Percentiles rank a stretch among this genome's conserved stretches.
Conservation (phyloP, 352 stramenopile genomes). For the Phytophthora pisi region DNA sequence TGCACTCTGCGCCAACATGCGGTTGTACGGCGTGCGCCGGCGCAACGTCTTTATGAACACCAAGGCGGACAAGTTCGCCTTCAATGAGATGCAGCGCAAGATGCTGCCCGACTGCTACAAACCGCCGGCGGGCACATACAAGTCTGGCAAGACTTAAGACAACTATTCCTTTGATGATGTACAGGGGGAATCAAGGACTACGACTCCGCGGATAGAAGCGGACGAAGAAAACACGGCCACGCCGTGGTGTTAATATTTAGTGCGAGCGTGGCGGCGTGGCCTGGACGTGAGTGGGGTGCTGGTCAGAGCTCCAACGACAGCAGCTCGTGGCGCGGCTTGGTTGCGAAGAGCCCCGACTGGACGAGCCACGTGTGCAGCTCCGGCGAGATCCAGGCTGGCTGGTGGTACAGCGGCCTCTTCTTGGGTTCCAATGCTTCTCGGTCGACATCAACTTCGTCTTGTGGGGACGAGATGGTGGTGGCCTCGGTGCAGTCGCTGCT, state of each 20-base stretch:
- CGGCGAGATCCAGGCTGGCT: slow-evolving; percentile 66
- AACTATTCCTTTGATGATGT: slow-evolving; percentile 12
- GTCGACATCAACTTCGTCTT: slow-evolving; percentile 2
- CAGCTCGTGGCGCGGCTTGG: slow-evolving; percentile 30
- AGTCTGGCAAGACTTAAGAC: slow-evolving; percentile 75
- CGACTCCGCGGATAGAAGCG: slow-evolving; percentile 27
- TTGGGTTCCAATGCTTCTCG: slow-evolving; percentile 5
- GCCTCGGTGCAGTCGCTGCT: slow-evolving; percentile 2
- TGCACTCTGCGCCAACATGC: slow-evolving; percentile 74
- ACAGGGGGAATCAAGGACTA: slow-evolving; percentile 23
- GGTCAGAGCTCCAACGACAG: slow-evolving; percentile 10
- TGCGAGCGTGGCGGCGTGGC: slow-evolving; percentile 4
- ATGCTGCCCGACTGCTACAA: slow-evolving; percentile 89
- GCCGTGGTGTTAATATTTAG: slow-evolving; percentile 43
- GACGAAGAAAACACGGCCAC: slow-evolving; percentile 19
- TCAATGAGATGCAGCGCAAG: slow-evolving; percentile 89
- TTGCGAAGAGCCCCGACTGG: slow-evolving; percentile 53
- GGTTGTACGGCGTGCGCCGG: slow-evolving; percentile 72
- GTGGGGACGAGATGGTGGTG: not conserved
- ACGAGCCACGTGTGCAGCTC: slow-evolving; percentile 61
- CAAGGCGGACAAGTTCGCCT: slow-evolving; percentile 85
- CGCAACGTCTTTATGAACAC: slow-evolving; percentile 88
- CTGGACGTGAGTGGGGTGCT: not conserved
- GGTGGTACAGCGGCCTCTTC: slow-evolving; percentile 44
- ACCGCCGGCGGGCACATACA: slow-evolving; percentile 81